These are phyloP conservation scores for Pleurostoma richardsiae DNA, from an alignment of 2,329 filamentous ascomycete genomes.

Conservation along the genomic window DNA sequence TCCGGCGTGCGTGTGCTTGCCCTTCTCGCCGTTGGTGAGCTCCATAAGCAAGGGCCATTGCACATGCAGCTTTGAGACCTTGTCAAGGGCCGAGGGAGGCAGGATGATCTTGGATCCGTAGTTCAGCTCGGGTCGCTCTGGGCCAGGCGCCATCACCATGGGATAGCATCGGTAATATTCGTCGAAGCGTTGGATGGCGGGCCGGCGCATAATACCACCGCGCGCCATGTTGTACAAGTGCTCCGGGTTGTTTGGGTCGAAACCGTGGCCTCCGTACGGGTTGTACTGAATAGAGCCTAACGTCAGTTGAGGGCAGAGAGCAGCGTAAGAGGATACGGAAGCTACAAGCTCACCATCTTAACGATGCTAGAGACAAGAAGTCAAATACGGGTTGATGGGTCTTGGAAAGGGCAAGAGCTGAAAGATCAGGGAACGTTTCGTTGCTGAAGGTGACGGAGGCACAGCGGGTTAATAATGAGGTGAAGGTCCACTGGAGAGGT, in stretches of 20 bases:
- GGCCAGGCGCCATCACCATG: constrained; percentile 85
- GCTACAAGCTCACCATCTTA: too few species aligned
- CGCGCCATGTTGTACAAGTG: constrained; percentile 44
- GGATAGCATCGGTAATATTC: constrained; percentile 99
- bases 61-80: constrained; percentile 91
- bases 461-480: too few species aligned
- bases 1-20: constrained; percentile 82
- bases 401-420: too few species aligned
- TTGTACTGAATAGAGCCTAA: neutral
- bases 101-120: constrained; percentile 97
- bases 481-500: too few species aligned
- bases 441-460: too few species aligned
- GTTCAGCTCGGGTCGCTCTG: constrained; percentile 85
- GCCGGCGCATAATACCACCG: constrained; percentile 34
- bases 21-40: constrained; percentile 80
- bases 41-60: constrained; percentile 98
- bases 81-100: constrained; percentile 93
- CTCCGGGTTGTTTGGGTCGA: constrained; percentile 42
- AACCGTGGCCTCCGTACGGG: constrained; percentile 32
- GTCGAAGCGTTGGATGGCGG: constrained; percentile 75
- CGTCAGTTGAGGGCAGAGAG: too few species aligned
- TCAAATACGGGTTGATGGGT: too few species aligned
- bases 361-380: too few species aligned
- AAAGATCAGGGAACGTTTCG: too few species aligned
- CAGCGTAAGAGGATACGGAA: too few species aligned